phyloP scores from a whole-genome alignment of 345 rosid species.

The Aegle marmelos region DNA sequence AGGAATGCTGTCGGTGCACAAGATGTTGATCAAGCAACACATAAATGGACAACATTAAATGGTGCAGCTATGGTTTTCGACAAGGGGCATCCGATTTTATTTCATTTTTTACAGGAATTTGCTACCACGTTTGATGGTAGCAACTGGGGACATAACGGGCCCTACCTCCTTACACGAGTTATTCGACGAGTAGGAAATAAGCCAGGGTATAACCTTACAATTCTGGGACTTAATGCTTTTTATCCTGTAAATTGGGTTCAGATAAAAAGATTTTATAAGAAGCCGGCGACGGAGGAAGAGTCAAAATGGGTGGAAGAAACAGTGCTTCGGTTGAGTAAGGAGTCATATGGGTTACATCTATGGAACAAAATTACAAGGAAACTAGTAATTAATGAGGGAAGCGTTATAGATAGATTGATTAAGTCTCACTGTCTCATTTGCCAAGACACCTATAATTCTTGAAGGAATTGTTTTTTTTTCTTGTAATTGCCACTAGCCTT shows the following conservation, averaged over 20 bases:
- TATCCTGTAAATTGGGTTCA: conserved; percentile 63
- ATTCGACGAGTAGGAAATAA: conserved; percentile 30
- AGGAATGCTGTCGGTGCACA: conserved; percentile 66
- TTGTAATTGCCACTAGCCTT: background rate
- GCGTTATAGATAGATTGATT: conserved; percentile 1
- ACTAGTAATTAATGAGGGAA: background rate
- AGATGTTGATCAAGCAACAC: conserved; percentile 32
- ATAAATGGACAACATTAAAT: conserved; percentile 60
- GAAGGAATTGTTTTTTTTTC: background rate
- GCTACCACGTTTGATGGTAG: conserved; percentile 61
- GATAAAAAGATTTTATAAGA: conserved; percentile 45
- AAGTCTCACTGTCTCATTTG: background rate
- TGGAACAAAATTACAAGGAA: conserved; percentile 31
- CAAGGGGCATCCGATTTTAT: conserved; percentile 44
- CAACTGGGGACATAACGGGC: conserved; percentile 75
- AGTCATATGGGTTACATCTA: conserved; percentile 45
- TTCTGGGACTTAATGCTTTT: conserved; percentile 60
- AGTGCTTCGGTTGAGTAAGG: conserved; percentile 28
- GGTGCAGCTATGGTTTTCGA: conserved; percentile 59
- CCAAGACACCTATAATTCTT: background rate
- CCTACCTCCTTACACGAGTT: conserved; percentile 56
- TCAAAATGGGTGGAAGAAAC: conserved; percentile 43
- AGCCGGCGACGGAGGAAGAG: conserved; percentile 36
- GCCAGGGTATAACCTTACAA: conserved; percentile 35
- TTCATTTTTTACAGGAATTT: conserved; percentile 52